These are phyloP conservation scores for Metschnikowia drakensbergensis DNA, from an alignment of 805 yeast genomes.

Conservation along the genomic window DNA sequence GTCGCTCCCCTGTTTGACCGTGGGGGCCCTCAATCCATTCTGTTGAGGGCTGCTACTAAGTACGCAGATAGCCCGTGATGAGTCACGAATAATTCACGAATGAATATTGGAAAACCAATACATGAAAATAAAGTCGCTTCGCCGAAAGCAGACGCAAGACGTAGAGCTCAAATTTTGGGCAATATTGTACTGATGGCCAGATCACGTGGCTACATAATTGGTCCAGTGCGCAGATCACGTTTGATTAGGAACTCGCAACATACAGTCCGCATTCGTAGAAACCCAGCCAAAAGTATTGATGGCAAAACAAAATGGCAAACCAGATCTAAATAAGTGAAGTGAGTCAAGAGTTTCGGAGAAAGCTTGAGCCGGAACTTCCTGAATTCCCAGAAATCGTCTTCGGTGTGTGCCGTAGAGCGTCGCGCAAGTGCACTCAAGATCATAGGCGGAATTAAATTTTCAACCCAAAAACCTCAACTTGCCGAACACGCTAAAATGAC, in stretches of 20 bases:
- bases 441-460: conserved; percentile 3
- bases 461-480: background rate
- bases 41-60: conserved; percentile 15
- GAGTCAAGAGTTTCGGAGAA: too few relatives aligned
- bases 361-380: background rate
- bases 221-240: conserved; percentile 2
- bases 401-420: background rate
- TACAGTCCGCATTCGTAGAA: background rate
- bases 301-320: too few relatives aligned
- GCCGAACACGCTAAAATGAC: conserved; percentile 1
- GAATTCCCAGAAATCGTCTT: background rate
- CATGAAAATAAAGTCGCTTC: background rate
- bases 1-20: conserved; percentile 93
- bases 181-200: too few relatives aligned
- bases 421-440: conserved; percentile 3
- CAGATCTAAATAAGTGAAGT: background rate
- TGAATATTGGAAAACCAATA: background rate
- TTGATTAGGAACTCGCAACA: background rate
- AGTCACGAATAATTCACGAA: background rate
- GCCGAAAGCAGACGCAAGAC: background rate
- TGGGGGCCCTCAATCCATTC: conserved; percentile 88
- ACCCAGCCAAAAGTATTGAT: background rate
- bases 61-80: background rate
- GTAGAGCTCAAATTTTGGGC: background rate
- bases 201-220: background rate